Base-by-base conservation (phyloP, 371 early-diverging fungal species). In the Rhizopus sp. region DNA sequence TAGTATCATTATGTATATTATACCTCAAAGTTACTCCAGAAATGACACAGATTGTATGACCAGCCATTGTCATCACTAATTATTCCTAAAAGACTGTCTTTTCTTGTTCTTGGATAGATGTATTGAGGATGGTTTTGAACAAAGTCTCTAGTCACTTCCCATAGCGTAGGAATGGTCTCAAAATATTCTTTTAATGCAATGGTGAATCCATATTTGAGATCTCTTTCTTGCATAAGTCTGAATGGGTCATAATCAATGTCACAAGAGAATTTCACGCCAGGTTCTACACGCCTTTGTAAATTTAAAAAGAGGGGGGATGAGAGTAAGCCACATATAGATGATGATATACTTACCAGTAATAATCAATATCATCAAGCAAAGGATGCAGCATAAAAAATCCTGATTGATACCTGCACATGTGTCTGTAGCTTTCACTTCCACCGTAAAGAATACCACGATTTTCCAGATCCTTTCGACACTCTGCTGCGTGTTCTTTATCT, bases 181-280 rank as follows among this genome's bases (percentile, higher is more conserved):
- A 71, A 68, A 57, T 84, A 89, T 68, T 98, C 98, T 39, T 72
- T 61, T 5, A 95, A 57, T 23, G 89, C 77, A 49, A 97, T 93
- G 1, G 89, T 90, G 66, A 85, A 92, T 7, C 83, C 94, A 77
- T 98, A 98, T 60, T 85, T 82, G 60, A 93, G 85, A 55, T 89
- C 85, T 57, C 88, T 88, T 55, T 87, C 77, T 59, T 81, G 73
- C 89, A 93, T 91, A 57, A 78, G 88, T 60, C 80, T 69, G 71
- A 98, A 97, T 6, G 94, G 94, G 68, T 98, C 97, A 66, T 90
- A 88, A 55, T 86, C 85, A 40, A 98, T 87, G 57, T 93, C 87
- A 64, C 97, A 98, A 39, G 80, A 76, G 64, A 91, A 94, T 62
- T 85, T 66, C 35, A 95, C 93, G 23, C 84, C 92, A 0, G 97